phyloP scores from a whole-genome alignment of 2,329 filamentous ascomycete species.

The Fonsecaea monophora region DNA sequence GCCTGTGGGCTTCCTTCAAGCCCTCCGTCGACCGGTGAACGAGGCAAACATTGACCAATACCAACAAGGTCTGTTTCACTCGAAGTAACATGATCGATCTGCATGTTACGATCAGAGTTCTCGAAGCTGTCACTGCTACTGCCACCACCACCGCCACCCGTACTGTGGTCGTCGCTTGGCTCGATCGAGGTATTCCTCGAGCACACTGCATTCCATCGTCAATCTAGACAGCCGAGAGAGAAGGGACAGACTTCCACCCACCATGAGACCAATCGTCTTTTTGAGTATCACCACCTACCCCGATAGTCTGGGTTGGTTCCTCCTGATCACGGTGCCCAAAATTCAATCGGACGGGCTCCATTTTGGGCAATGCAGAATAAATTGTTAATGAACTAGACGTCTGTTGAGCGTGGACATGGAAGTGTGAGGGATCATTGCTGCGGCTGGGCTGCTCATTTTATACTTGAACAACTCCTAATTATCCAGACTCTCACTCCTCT shows the following conservation, averaged over 20 bases:
- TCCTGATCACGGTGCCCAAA: background rate
- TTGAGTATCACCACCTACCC: background rate
- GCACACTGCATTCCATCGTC: background rate
- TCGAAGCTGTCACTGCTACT: background rate
- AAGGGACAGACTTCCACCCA: background rate
- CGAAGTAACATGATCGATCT: background rate
- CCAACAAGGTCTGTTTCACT: background rate
- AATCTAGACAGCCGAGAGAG: background rate
- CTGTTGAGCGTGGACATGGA: background rate
- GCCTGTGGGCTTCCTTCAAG: background rate
- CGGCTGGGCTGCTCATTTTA: background rate
- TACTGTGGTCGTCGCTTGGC: background rate
- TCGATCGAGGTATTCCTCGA: background rate
- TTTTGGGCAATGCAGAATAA: background rate
- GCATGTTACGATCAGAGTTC: background rate
- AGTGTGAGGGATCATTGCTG: background rate
- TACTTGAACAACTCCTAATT: background rate
- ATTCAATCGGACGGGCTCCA: background rate
- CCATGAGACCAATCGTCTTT: constrained; percentile 4
- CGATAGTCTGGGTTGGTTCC: background rate
- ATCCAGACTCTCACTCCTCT: background rate
- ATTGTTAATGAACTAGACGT: background rate
- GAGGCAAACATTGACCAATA: constrained; percentile 2
- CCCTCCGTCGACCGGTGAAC: background rate
- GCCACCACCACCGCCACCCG: background rate